Conservation (phyloP, 2,329 filamentous ascomycete genomes). For the Nothomitra cinnamomea region DNA sequence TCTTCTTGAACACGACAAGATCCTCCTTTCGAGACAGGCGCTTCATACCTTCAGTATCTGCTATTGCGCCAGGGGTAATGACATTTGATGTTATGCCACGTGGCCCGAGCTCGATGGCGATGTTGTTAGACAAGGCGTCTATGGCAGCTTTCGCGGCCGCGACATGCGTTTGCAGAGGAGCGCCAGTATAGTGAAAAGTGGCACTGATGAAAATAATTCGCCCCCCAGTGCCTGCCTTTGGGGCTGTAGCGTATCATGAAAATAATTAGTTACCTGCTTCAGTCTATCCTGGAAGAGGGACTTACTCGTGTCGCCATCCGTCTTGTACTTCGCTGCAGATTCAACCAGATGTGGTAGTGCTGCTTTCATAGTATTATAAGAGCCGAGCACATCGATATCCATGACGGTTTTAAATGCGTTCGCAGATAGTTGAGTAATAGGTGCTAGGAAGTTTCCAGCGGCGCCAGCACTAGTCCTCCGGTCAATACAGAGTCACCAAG, state of each 20-base stretch:
- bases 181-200: conserved; percentile 78
- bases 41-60: conserved; percentile 51
- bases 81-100: conserved; percentile 75
- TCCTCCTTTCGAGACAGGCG: conserved; percentile 21
- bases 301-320: conserved; percentile 37
- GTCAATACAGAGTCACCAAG: background rate
- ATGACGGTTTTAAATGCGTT: conserved; percentile 95
- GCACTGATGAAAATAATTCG: conserved; percentile 83
- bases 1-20: no score
- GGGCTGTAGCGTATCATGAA: conserved; percentile 11
- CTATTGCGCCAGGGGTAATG: conserved; percentile 75
- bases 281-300: conserved; percentile 1
- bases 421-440: conserved; percentile 60
- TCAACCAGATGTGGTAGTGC: conserved; percentile 65
- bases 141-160: conserved; percentile 80
- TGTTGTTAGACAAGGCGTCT: conserved; percentile 63
- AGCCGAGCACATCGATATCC: conserved; percentile 88
- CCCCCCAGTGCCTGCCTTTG: conserved; percentile 44
- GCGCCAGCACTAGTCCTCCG: conserved; percentile 54
- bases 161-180: conserved; percentile 78
- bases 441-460: conserved; percentile 86
- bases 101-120: conserved; percentile 81
- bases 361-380: conserved; percentile 88
- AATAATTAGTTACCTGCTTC: background rate
- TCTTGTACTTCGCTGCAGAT: conserved; percentile 48